Conservation (phyloP, 1,284 basidiomycete genomes). For the Prillingera fragicola region DNA sequence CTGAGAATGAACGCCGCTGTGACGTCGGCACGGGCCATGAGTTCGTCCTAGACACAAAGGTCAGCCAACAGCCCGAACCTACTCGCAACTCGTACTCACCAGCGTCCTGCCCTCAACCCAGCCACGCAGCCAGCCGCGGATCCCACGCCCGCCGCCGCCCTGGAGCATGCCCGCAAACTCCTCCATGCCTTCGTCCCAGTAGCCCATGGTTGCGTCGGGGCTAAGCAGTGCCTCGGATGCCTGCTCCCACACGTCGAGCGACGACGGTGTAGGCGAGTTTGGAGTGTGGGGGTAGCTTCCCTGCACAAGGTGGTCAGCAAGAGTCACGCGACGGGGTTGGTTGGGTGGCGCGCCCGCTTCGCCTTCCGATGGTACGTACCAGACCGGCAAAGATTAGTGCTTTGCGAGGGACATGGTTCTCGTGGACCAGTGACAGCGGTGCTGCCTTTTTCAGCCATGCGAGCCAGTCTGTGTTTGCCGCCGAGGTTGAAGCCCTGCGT, state of each 20-base stretch:
- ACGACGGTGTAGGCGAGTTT: constrained; percentile 38
- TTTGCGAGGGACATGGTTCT: constrained; percentile 15
- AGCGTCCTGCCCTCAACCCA: constrained; percentile 45
- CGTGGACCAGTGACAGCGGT: constrained; percentile 13
- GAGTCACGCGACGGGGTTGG: too few relatives aligned
- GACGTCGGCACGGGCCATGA: constrained; percentile 44
- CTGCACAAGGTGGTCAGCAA: constrained; percentile 24
- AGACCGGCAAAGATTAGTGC: constrained; percentile 45
- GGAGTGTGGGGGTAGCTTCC: constrained; percentile 48
- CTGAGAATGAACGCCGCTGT: constrained; percentile 46
- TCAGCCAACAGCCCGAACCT: background rate
- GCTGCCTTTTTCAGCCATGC: constrained; percentile 31
- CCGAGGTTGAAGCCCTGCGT: constrained; percentile 28
- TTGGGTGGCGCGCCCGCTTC: too few relatives aligned
- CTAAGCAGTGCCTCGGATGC: constrained; percentile 42
- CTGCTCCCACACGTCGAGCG: constrained; percentile 42
- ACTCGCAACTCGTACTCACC: constrained; percentile 22
- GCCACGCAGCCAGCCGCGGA: constrained; percentile 40
- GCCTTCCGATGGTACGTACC: constrained; percentile 22
- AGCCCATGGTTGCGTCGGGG: constrained; percentile 41
- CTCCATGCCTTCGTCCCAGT: constrained; percentile 38
- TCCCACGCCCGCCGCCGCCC: constrained; percentile 22
- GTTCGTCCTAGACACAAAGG: constrained; percentile 31
- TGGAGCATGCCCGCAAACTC: constrained; percentile 33
- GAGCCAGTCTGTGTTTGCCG: constrained; percentile 36